A percentile compares a stretch with the other conserved stretches of the same genome.
Evolutionary conservation across 352 stramenopile genomes (phyloP).

Genomic region (Phytophthora pistaciae): DNA sequence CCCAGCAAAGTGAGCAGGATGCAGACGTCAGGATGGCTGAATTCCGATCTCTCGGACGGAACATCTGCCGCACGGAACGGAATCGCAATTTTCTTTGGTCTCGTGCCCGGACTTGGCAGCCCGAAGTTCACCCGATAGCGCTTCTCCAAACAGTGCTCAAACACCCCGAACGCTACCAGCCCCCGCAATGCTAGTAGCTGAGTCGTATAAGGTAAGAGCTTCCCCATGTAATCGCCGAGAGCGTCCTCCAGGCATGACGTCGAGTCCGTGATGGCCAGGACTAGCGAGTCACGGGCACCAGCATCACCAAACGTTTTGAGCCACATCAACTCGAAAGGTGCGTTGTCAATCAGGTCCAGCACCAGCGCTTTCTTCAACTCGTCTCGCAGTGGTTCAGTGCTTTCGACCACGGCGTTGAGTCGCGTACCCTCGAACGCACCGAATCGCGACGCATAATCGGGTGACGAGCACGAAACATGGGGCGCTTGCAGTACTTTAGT

Average conservation of each 20-base stretch:
- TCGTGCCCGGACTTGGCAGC: conserved; percentile 44
- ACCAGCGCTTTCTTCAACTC: conserved; percentile 55
- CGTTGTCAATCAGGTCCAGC: conserved; percentile 65
- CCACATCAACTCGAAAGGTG: conserved; percentile 78
- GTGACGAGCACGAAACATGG: conserved; percentile 43
- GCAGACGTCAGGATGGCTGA: conserved; percentile 89
- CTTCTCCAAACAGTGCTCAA: conserved; percentile 90
- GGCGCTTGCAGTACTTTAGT: conserved; percentile 47
- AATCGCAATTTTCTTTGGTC: conserved; percentile 81
- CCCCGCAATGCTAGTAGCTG: conserved; percentile 77
- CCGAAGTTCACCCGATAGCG: conserved; percentile 87
- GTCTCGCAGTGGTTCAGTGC: conserved; percentile 20
- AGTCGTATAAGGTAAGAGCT: conserved; percentile 34
- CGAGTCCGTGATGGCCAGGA: conserved; percentile 48
- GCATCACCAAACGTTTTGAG: conserved; percentile 39
- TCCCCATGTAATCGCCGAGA: conserved; percentile 17
- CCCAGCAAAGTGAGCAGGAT: conserved; percentile 85
- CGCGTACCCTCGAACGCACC: conserved; percentile 58
- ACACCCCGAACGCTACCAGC: conserved; percentile 75
- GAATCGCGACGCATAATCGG: conserved; percentile 45
- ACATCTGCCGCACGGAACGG: conserved; percentile 89
- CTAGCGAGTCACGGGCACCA: conserved; percentile 29
- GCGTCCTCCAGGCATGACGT: conserved; percentile 32
- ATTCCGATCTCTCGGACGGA: conserved; percentile 85
- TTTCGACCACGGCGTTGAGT: conserved; percentile 35